Evolutionary conservation across 2,329 filamentous ascomycete genomes (phyloP), one percentile per base, ranked within the genome.

Genomic region (Teratosphaeria destructans): DNA sequence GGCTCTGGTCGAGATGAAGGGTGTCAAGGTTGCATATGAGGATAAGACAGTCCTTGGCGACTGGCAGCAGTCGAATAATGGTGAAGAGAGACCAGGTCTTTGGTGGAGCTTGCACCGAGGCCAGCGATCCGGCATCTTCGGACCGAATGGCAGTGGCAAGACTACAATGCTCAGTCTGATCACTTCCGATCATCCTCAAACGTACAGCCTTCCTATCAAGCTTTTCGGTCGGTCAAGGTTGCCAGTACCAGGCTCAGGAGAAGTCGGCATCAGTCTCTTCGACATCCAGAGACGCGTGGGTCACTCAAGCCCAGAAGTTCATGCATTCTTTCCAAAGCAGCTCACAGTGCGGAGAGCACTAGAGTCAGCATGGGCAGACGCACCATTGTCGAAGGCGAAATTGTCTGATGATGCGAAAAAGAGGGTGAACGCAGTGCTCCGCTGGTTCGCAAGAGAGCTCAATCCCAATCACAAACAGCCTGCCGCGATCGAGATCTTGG

Each of bases 121-220:
- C 27, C 85, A 96, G 71, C 85, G 92, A 63, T 96, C 91, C 88
- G 93, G 89, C 3, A 83, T 97, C 19, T 94, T 99, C 69, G 94
- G 94, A 0, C 88, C 92, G 35, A 97, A 99, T 67, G 94, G 82
- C 27, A 96, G 90, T 0, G 94, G 94, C 19, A 99, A 99, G 77
- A 99, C 94, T 0, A 99, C 94, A 0, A 81, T 99, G 47, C 82
- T 97, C 32, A 94, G 91, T 5, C 81, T 99, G 5, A 88, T 99
- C 61, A 95, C 90, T 61, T 97, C 93, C 0, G 94, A 99, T 69
- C 94, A 99, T 68, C 94, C 94, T 0, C 93, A 97, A 73, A 86
- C 92, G 0, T 99, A 97, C 72, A 90, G 89, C 0, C 83, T 92
- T 27, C 92, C 93, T 0, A 87, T 99, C 62, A 87, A 84, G 66